Evolutionary conservation across 2,329 filamentous ascomycete species (phyloP), one percentile per base, ranked within the genome.

Genomic region (Neopestalotiopsis rosae): DNA sequence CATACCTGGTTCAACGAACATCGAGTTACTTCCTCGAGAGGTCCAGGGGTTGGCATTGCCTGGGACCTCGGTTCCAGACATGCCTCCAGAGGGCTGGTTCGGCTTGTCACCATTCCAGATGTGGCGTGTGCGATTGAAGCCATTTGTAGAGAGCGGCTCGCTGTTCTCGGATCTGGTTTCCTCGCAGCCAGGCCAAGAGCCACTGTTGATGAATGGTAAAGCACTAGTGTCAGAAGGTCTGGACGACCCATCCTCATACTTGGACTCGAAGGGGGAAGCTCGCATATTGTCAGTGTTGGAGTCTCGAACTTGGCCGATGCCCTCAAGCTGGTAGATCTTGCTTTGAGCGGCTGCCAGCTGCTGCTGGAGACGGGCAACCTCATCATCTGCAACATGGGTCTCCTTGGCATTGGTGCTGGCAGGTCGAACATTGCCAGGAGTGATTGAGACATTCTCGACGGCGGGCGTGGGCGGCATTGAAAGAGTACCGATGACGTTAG

Each of bases 271-370:
- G 1, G 77, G 72, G 63, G 78, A 79, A 14, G 69, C 67, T 30
- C 88, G 87, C 62, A 89, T 87, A 67, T 87, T 81, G 12, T 89
- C 91, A 66, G 88, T 83, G 74, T 88, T 89, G 42, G 84, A 83
- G 68, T 89, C 86, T 38, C 89, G 89, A 30, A 85, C 89, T 71
- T 92, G 89, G 52, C 89, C 86, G 70, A 94, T 85, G 81, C 94
- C 91, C 67, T 92, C 91, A 76, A 94, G 89, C 68, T 88, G 90
- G 61, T 86, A 88, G 75, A 95, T 92, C 75, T 91, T 88, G 77
- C 85, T 90, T 70, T 92, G 89, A 45, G 92, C 92, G 70, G 90
- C 86, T 58, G 91, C 90, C 65, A 95, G 87, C 80, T 94, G 89
- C 66, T 90, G 81, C 82, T 92, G 93, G 68, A 95, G 84, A 65